A percentile compares a stretch with the other conserved stretches of the same genome.
Conservation (phyloP, 345 rosid genomes). For the Rhizophora mangle region DNA sequence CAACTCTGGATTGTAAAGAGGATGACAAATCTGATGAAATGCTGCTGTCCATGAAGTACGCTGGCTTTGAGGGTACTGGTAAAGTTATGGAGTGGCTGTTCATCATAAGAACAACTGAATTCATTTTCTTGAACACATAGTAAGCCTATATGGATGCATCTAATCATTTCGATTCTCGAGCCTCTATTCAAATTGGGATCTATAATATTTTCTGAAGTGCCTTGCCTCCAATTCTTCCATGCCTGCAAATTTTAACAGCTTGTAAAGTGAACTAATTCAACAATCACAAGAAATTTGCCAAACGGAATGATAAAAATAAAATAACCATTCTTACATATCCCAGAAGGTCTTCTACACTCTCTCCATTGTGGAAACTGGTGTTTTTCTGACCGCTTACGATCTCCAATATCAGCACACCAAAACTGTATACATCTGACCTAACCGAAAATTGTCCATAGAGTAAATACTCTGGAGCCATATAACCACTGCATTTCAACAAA, state of each 20-base stretch:
- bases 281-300: too few relatives aligned
- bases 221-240: too few relatives aligned
- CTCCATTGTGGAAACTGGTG: constrained; percentile 16
- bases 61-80: constrained; percentile 4
- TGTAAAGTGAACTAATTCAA: too few relatives aligned
- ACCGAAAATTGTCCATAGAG: constrained; percentile 46
- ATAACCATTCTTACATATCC: constrained; percentile 20
- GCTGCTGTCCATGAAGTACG: background rate
- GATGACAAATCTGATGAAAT: background rate
- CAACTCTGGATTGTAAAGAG: background rate
- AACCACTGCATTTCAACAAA: constrained; percentile 32
- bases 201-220: too few relatives aligned
- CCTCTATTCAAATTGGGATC: too few relatives aligned
- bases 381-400: constrained; percentile 45
- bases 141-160: too few relatives aligned
- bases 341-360: constrained; percentile 26
- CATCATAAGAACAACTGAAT: constrained; percentile 8
- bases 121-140: constrained; percentile 31
- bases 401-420: constrained; percentile 49
- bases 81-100: background rate
- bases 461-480: constrained; percentile 53
- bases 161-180: too few relatives aligned
- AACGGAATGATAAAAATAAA: background rate
- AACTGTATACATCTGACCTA: constrained; percentile 56
- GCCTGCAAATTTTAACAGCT: background rate